Percentiles rank a stretch among this genome's conserved stretches.
Conservation (phyloP, 2,329 filamentous ascomycete genomes). For the Hypomyces perniciosus region DNA sequence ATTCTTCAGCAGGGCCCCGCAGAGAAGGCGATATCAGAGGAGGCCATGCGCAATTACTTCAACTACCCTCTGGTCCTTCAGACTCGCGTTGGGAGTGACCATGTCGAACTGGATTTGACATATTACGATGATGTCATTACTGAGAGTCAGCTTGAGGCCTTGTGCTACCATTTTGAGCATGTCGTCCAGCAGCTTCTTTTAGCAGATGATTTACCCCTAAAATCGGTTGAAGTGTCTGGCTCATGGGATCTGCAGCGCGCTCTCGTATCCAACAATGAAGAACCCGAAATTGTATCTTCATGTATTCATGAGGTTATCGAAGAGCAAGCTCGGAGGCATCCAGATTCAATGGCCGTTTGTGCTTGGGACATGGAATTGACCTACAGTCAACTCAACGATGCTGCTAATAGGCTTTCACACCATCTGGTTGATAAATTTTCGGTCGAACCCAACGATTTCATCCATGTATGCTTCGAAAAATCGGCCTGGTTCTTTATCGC, state of each 20-base stretch:
- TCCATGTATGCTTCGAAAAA: slow-evolving; percentile 27
- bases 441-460: slow-evolving; percentile 1
- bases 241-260: slow-evolving; percentile 3
- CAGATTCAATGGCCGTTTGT: slow-evolving; percentile 5
- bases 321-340: slow-evolving; percentile 3
- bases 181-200: slow-evolving; percentile 11
- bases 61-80: slow-evolving; percentile 15
- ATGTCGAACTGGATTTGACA: slow-evolving; percentile 6
- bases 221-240: background rate
- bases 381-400: slow-evolving; percentile 1
- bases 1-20: slow-evolving; percentile 3
- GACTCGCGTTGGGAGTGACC: slow-evolving; percentile 2
- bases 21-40: slow-evolving; percentile 5
- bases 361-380: slow-evolving; percentile 14
- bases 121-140: slow-evolving; percentile 8
- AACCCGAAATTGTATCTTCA: slow-evolving; percentile 3
- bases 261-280: slow-evolving; percentile 5
- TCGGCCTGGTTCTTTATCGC: slow-evolving; percentile 17
- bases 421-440: slow-evolving; percentile 1
- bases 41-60: slow-evolving; percentile 14
- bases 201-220: background rate
- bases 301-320: slow-evolving; percentile 11
- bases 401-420: background rate
- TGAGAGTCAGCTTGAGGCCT: slow-evolving; percentile 4
- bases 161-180: slow-evolving; percentile 12